Conservation (phyloP, 805 yeast species). For the Blastobotrys attinorum region DNA sequence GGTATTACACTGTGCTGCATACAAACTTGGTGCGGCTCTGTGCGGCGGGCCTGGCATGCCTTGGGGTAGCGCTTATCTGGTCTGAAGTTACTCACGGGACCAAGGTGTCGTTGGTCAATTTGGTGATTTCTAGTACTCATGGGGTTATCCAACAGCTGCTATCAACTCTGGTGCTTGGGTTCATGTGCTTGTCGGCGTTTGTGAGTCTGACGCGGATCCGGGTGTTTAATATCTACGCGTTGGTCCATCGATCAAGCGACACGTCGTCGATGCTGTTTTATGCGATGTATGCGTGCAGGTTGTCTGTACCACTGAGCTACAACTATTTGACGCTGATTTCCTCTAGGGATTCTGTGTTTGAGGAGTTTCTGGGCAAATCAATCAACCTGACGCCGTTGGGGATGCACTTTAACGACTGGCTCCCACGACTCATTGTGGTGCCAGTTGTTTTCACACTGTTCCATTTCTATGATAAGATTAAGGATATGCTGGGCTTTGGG, state of each 20-base stretch:
- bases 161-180: conserved; percentile 43
- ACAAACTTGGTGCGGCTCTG: conserved; percentile 41
- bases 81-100: conserved; percentile 73
- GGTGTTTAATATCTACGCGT: conserved; percentile 67
- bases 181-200: conserved; percentile 63
- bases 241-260: conserved; percentile 64
- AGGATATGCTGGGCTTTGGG: conserved; percentile 34
- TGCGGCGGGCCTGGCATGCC: conserved; percentile 35
- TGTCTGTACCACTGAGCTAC: conserved; percentile 75
- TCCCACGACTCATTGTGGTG: conserved; percentile 68
- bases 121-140: conserved; percentile 33
- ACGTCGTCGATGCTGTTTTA: conserved; percentile 70
- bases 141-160: conserved; percentile 34
- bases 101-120: conserved; percentile 50
- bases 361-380: conserved; percentile 65
- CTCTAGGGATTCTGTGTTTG: conserved; percentile 48
- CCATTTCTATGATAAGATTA: conserved; percentile 58
- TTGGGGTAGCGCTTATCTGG: conserved; percentile 53
- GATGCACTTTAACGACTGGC: conserved; percentile 57
- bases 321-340: conserved; percentile 65
- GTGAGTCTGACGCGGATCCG: conserved; percentile 58
- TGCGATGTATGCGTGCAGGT: conserved; percentile 70
- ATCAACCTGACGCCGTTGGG: conserved; percentile 72
- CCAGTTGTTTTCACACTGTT: conserved; percentile 60
- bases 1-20: conserved; percentile 34